Conservation (phyloP, 83 land plant genomes). For the Larix sibirica region DNA sequence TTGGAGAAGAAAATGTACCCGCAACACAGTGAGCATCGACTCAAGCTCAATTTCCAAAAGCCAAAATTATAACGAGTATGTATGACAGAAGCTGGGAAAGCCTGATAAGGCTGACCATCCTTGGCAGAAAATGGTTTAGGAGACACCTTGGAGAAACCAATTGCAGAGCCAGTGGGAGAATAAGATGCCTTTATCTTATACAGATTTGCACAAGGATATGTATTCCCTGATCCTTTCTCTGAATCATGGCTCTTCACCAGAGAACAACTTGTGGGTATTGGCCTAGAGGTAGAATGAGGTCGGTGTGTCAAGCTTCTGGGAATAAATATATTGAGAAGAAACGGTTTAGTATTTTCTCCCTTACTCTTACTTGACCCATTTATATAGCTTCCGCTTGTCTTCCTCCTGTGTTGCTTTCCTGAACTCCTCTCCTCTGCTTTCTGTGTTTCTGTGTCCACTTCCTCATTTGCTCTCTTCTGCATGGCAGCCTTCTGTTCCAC, state of each 20-base stretch:
- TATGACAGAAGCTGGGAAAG: neutral
- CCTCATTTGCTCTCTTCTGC: neutral
- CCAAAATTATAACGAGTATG: neutral
- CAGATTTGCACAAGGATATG: neutral
- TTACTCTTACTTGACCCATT: neutral
- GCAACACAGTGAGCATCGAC: slow-evolving; percentile 8
- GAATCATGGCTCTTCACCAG: slow-evolving; percentile 7
- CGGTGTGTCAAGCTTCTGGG: slow-evolving; percentile 3
- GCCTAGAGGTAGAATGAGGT: neutral
- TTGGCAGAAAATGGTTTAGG: slow-evolving; percentile 10
- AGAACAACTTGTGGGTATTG: neutral
- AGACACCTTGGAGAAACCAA: slow-evolving; percentile 15
- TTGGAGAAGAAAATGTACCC: slow-evolving; percentile 6
- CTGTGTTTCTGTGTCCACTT: neutral
- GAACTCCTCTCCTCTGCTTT: neutral
- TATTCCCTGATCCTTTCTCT: slow-evolving; percentile 5
- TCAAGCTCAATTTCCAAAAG: neutral
- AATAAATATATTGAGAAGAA: slow-evolving; percentile 19
- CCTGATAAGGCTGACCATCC: neutral
- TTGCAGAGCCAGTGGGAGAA: neutral
- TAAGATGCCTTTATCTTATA: neutral
- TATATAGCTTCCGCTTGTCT: slow-evolving; percentile 4
- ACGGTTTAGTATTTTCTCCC: neutral
- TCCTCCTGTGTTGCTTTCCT: neutral
- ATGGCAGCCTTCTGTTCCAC: slow-evolving; percentile 16